phyloP scores from a whole-genome alignment of 2,329 filamentous ascomycete species.

The Diplodia sapinea region DNA sequence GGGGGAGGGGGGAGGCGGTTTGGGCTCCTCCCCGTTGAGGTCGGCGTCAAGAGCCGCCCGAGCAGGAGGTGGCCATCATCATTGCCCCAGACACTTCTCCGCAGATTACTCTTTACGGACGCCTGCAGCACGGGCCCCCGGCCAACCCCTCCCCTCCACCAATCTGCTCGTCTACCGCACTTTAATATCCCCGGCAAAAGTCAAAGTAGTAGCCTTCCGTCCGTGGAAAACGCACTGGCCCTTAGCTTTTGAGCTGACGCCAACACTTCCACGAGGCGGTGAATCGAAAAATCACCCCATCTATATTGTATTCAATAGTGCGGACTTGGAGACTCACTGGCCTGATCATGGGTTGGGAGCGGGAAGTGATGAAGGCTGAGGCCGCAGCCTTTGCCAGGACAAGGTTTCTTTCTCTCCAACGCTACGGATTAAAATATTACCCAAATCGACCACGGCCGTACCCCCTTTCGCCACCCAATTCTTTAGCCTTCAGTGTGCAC shows the following conservation, averaged over 20 bases:
- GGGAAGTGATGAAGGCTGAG: not conserved
- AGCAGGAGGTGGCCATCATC: not conserved
- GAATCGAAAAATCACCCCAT: not conserved
- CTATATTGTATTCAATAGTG: not conserved
- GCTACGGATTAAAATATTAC: not conserved
- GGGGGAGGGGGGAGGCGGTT: not conserved
- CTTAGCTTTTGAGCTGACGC: constrained; percentile 6
- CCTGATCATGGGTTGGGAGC: not conserved
- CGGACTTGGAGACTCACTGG: not conserved
- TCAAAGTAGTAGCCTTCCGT: constrained; percentile 1
- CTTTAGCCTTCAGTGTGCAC: not conserved
- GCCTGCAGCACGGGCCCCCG: not conserved
- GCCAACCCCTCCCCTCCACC: not conserved
- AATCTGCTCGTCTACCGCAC: constrained; percentile 9
- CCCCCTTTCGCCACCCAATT: not conserved
- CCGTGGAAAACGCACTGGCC: not conserved
- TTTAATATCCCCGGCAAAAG: constrained; percentile 25
- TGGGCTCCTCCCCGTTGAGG: not conserved
- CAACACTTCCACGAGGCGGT: not conserved
- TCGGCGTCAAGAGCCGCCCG: constrained; percentile 8
- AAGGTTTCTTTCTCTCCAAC: not conserved
- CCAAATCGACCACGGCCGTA: not conserved
- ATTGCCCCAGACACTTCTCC: constrained; percentile 8
- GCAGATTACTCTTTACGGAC: constrained; percentile 10
- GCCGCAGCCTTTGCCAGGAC: not conserved